Conservation (phyloP, 306 rosid species). For the Rosa multiflora region DNA sequence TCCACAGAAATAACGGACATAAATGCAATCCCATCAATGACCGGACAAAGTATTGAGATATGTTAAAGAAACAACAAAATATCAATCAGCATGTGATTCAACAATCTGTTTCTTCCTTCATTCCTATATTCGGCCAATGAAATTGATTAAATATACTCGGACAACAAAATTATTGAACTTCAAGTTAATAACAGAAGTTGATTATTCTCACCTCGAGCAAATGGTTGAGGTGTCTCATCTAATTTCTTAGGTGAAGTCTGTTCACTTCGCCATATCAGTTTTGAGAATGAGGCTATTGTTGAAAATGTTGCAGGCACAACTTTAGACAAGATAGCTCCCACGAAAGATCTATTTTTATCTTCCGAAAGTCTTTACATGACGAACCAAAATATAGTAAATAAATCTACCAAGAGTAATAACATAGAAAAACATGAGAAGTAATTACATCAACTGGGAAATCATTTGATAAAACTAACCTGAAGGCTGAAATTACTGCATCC, state of each 20-base stretch:
- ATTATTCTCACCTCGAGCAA: constrained; percentile 73
- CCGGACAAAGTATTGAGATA: background rate
- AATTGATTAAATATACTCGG: background rate
- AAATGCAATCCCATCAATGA: background rate
- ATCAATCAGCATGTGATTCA: background rate
- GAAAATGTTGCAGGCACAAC: constrained; percentile 92
- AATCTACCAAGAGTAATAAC: constrained; percentile 10
- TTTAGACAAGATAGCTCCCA: constrained; percentile 89
- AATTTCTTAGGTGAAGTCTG: constrained; percentile 55
- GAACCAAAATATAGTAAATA: constrained; percentile 31
- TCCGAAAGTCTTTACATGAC: constrained; percentile 68
- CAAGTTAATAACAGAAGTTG: background rate
- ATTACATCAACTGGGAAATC: background rate
- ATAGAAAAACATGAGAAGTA: constrained; percentile 12
- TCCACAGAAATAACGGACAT: background rate
- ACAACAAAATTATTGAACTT: background rate
- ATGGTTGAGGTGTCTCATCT: constrained; percentile 65
- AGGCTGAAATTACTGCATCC: constrained; percentile 96
- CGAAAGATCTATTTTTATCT: constrained; percentile 82
- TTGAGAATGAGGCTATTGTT: constrained; percentile 85
- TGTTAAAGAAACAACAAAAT: background rate
- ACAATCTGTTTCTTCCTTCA: background rate
- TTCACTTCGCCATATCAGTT: constrained; percentile 83
- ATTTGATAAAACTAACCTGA: constrained; percentile 62
- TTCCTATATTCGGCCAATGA: background rate